Conservation (phyloP, 139 green algal genomes). For the Gonium pectorale region DNA sequence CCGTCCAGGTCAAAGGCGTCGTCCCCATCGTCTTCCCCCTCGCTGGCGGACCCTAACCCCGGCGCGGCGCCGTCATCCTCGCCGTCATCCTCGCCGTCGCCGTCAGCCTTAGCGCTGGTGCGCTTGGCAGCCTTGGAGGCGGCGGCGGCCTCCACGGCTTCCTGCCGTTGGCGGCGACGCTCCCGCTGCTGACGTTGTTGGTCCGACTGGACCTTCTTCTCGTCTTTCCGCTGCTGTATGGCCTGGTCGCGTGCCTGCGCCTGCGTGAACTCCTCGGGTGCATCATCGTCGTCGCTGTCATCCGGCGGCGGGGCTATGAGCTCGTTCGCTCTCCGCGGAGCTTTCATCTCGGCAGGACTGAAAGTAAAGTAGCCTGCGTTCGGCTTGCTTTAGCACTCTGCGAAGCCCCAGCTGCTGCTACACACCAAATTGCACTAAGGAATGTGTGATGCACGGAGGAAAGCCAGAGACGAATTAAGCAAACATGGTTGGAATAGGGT, state of each 20-base stretch:
- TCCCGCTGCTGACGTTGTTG: neutral
- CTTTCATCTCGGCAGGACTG: too few species aligned
- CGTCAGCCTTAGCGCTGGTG: neutral
- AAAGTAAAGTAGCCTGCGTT: too few species aligned
- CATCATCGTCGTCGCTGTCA: conserved; percentile 16
- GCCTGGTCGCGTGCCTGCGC: conserved; percentile 6
- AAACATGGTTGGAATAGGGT: too few species aligned
- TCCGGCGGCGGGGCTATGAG: neutral
- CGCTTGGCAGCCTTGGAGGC: neutral
- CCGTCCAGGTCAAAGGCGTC: neutral
- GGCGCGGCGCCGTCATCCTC: neutral
- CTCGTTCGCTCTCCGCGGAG: too few species aligned
- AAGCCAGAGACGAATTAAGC: too few species aligned
- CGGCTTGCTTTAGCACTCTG: too few species aligned
- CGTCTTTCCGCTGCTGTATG: neutral
- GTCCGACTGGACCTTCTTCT: neutral
- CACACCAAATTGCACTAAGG: too few species aligned
- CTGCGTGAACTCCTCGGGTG: conserved; percentile 28
- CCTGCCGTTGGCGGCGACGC: neutral
- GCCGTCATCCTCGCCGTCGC: neutral
- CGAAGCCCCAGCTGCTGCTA: too few species aligned
- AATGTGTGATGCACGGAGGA: too few species aligned
- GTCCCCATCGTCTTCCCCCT: neutral
- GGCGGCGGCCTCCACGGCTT: neutral
- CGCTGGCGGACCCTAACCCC: neutral